Evolutionary conservation across 2,329 filamentous ascomycete species (phyloP), one percentile per base, ranked within the genome.

Genomic region (Trichoderma brevicompactum): DNA sequence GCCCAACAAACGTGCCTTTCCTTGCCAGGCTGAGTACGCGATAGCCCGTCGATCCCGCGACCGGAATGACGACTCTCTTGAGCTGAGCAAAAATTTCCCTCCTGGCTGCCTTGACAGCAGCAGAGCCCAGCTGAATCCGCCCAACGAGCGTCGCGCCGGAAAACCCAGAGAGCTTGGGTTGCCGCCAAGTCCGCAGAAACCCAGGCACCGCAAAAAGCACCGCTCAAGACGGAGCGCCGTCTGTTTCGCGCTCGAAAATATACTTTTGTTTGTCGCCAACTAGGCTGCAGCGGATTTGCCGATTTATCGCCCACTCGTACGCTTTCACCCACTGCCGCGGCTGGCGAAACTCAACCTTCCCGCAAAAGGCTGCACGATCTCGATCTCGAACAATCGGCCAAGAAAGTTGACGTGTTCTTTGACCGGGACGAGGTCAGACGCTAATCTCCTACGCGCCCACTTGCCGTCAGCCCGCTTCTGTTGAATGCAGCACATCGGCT

Each of bases 81-180:
- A 7, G 52, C 60, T 48, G 49, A 64, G 36, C 40, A 54, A 19
- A 55, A 28, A 49, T 41, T 60, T 49, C 44, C 19, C 17, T 59
- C 43, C 32, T 38, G 32, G 34, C 34, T 59, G 43, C 43, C 28
- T 38, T 36, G 13, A 46, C 48, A 23, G 7, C 17, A 19, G 43
- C 55, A 46, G 13, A 32, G 49, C 49, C 49, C 49, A 38, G 49
- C 32, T 38, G 32, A 48, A 59, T 38, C 43, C 55, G 55, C 40
- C 63, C 36, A 65, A 65, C 53, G 28, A 65, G 46, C 44, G 40
- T 49, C 63, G 63, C 63, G 60, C 60, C 50, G 43, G 44, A 56
- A 32, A 49, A 53, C 38, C 12, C 44, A 38, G 36, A 52, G 36
- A 46, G 63, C 46, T 50, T 15, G 17, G 36, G 40, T 65, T 59